These are phyloP conservation scores for Fibroporia radiculosa DNA, from an alignment of 768 basidiomycete genomes.

Conservation along the genomic window DNA sequence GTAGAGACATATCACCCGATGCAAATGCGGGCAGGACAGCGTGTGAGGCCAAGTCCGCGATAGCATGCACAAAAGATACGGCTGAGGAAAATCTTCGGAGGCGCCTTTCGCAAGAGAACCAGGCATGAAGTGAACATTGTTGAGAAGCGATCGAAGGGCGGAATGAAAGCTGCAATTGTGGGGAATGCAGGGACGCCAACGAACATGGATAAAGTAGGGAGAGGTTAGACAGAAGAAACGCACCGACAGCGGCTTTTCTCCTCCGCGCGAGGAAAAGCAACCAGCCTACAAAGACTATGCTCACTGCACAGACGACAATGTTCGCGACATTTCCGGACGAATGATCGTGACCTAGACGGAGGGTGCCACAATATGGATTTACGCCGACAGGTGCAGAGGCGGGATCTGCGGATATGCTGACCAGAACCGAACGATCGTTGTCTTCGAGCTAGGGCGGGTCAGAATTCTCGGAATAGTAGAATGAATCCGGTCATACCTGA, in stretches of 20 bases:
- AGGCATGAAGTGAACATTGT: too few species aligned
- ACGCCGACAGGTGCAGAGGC: slow-evolving; percentile 71
- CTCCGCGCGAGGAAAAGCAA: slow-evolving; percentile 53
- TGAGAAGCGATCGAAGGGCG: too few species aligned
- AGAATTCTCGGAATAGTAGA: slow-evolving; percentile 8
- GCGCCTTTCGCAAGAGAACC: too few species aligned
- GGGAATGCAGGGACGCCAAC: too few species aligned
- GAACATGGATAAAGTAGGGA: neutral
- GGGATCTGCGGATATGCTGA: slow-evolving; percentile 36
- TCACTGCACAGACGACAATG: slow-evolving; percentile 72
- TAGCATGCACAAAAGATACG: too few species aligned
- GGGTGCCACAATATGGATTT: slow-evolving; percentile 75
- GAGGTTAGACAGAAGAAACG: slow-evolving; percentile 20
- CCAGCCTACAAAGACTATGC: slow-evolving; percentile 48
- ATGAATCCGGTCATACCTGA: slow-evolving; percentile 47
- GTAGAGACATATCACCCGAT: too few species aligned
- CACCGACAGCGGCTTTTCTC: slow-evolving; percentile 85
- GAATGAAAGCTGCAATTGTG: too few species aligned
- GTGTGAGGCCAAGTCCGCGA: too few species aligned
- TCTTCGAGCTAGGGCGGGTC: slow-evolving; percentile 22
- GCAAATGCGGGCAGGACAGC: too few species aligned
- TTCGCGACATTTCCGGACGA: slow-evolving; percentile 82
- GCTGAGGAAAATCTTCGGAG: too few species aligned
- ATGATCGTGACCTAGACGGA: slow-evolving; percentile 45
- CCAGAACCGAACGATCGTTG: slow-evolving; percentile 25